Percentiles rank a stretch among this genome's conserved stretches.
phyloP scores from a whole-genome alignment of 106 monocot genomes.

The Posidonia australis region DNA sequence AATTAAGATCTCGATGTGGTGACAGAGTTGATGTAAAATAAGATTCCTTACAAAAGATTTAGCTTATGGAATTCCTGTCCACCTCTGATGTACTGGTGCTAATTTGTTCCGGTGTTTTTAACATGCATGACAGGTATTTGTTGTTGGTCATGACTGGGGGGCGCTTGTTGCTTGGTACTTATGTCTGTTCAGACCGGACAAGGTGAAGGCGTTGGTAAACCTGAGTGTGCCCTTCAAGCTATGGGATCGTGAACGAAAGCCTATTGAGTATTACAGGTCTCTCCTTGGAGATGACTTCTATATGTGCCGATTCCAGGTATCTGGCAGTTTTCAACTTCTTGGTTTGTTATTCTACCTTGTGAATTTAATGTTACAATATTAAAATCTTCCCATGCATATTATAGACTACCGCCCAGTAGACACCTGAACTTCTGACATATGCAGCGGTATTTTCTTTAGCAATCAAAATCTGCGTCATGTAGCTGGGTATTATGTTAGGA shows the following conservation, averaged over 20 bases:
- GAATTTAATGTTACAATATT: too few species aligned
- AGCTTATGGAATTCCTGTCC: not conserved
- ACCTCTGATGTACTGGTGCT: not conserved
- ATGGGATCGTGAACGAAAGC: slow-evolving; percentile 13
- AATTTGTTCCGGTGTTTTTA: too few species aligned
- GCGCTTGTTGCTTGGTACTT: slow-evolving; percentile 46
- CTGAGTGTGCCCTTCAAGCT: slow-evolving; percentile 27
- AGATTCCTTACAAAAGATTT: not conserved
- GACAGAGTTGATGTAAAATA: not conserved
- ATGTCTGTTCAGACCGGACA: slow-evolving; percentile 47
- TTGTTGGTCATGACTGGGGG: slow-evolving; percentile 76
- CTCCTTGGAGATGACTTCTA: slow-evolving; percentile 35
- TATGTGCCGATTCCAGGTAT: slow-evolving; percentile 18
- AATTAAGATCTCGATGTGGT: too few species aligned
- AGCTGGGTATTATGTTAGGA: too few species aligned
- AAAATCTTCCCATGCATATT: too few species aligned
- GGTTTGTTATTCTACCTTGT: too few species aligned
- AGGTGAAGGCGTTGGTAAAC: slow-evolving; percentile 43
- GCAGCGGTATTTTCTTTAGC: too few species aligned
- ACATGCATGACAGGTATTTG: slow-evolving; percentile 33
- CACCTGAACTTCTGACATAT: too few species aligned
- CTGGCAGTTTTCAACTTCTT: not conserved
- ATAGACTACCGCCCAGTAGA: too few species aligned
- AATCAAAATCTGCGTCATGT: too few species aligned
- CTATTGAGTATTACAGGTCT: slow-evolving; percentile 22